Conservation (phyloP, 352 stramenopile species). For the Pythium chondricola region DNA sequence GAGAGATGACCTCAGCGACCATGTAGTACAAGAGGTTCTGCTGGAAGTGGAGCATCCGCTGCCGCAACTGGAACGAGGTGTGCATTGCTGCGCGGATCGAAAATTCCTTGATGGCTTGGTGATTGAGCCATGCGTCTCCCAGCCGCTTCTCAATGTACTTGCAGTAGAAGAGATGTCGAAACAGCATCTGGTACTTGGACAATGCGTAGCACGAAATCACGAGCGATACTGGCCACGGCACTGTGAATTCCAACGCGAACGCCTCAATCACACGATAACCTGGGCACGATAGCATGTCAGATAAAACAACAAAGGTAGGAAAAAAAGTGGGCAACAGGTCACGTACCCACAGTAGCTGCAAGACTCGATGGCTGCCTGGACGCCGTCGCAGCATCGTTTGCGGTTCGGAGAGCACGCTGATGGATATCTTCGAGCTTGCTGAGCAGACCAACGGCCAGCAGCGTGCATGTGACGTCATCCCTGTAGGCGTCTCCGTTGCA, state of each 20-base stretch:
- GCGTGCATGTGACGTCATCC: slow-evolving; percentile 86
- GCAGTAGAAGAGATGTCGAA: slow-evolving; percentile 98
- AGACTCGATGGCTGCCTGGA: slow-evolving; percentile 11
- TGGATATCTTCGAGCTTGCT: slow-evolving; percentile 92
- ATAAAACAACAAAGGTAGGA: too few species aligned
- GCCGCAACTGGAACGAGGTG: slow-evolving; percentile 91
- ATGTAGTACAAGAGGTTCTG: slow-evolving; percentile 99
- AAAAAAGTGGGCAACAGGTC: too few species aligned
- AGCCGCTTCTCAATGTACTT: slow-evolving; percentile 98
- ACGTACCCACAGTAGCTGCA: slow-evolving; percentile 15
- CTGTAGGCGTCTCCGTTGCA: slow-evolving; percentile 85
- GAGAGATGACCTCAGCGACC: slow-evolving; percentile 96
- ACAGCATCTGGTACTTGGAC: slow-evolving; percentile 98
- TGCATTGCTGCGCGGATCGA: slow-evolving; percentile 83
- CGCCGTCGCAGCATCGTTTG: slow-evolving; percentile 53
- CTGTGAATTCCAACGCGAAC: slow-evolving; percentile 94
- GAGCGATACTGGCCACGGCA: slow-evolving; percentile 97
- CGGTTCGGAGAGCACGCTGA: slow-evolving; percentile 59
- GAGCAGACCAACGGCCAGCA: slow-evolving; percentile 86
- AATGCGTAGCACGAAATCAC: slow-evolving; percentile 92
- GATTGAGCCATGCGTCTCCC: slow-evolving; percentile 93
- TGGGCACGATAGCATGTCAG: too few species aligned
- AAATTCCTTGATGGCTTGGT: slow-evolving; percentile 92
- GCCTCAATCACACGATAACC: slow-evolving; percentile 93
- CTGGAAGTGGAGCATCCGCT: slow-evolving; percentile 99